Base-by-base conservation (phyloP, 805 yeast species). In the Saturnispora gosingensis region DNA sequence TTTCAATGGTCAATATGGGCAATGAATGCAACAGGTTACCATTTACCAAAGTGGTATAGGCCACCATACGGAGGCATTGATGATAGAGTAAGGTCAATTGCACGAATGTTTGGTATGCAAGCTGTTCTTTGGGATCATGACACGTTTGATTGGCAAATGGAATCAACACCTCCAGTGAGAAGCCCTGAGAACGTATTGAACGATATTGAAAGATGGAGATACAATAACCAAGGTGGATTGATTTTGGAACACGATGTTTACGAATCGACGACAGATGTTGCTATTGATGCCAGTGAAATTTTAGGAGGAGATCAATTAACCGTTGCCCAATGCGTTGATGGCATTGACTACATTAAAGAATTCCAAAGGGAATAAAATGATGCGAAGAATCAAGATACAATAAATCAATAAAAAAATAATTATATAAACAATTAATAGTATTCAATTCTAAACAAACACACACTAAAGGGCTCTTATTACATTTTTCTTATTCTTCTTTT, bases 1-100 rank as follows among this genome's bases (percentile, higher is more conserved):
- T 69, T 91, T 38, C 83, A 90, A 66, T 91, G 99, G 99, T 82
- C 95, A 1, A 81, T 88, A 32, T 91, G 97, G 97, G 97, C 97
- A 5, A 87, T 90, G 89, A 90, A 91, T 69, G 97, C 97, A 1
- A 89, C 97, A 0, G 86, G 88, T 0, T 73, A 82, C 27, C 90
- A 89, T 60, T 64, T 86, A 9, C 99, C 99, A 6, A 84, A 83
- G 61, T 91, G 91, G 86, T 91, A 86, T 66, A 77, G 99, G 58
- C 99, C 99, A 0, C 99, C 99, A 1, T 91, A 88, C 63, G 99
- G 98, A 0, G 97, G 96, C 0, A 74, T 88, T 34, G 99, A 91
- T 68, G 83, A 89, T 64, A 72, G 98, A 50, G 85, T 91, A 1
- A 72, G 98, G 52, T 70, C 82, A 2, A 86, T 91, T 50, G 77